Evolutionary conservation across 2,329 filamentous ascomycete genomes (phyloP), one percentile per base, ranked within the genome.

Genomic region (Bipolaris oryzae): DNA sequence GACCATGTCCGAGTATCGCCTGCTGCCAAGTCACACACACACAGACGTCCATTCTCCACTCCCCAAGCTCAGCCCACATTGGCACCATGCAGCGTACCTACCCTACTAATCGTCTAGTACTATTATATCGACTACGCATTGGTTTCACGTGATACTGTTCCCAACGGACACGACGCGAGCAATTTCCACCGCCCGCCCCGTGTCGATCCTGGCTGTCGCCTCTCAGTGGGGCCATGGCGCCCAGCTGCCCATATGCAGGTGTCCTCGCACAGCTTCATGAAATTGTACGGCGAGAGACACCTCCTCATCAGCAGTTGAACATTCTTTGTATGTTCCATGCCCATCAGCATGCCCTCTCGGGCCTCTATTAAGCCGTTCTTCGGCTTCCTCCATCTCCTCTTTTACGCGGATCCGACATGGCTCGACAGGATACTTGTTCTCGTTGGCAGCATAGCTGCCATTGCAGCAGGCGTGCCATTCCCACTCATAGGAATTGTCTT

Each of bases 401-500:
- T 73, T 55, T 75, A 75, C 51, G 73, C 72, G 31, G 65, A 74
- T 43, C 73, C 73, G 23, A 74, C 72, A 65, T 74, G 71, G 72
- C 69, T 76, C 15, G 70, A 74, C 62, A 70, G 60, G 43, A 64
- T 82, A 28, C 55, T 76, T 45, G 38, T 76, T 23, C 51, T 55
- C 38, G 67, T 72, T 47, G 81, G 80, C 47, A 61, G 71, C 53
- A 43, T 82, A 23, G 76, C 78, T 51, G 81, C 85, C 50, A 82
- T 84, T 42, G 84, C 80, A 23, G 82, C 85, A n/a, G 86, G 86
- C 44, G 79, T 85, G 3, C 86, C 86, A 0, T 86, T 88, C 54
- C 86, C 86, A 13, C 76, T 89, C 18, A 83, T 88, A 67, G 86
- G 84, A 50, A 84, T 89, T 57, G 77, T 89, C 50, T 89, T 89